Conservation (phyloP, 176 grass and related monocot genomes). For the Tillandsia fasciculata region DNA sequence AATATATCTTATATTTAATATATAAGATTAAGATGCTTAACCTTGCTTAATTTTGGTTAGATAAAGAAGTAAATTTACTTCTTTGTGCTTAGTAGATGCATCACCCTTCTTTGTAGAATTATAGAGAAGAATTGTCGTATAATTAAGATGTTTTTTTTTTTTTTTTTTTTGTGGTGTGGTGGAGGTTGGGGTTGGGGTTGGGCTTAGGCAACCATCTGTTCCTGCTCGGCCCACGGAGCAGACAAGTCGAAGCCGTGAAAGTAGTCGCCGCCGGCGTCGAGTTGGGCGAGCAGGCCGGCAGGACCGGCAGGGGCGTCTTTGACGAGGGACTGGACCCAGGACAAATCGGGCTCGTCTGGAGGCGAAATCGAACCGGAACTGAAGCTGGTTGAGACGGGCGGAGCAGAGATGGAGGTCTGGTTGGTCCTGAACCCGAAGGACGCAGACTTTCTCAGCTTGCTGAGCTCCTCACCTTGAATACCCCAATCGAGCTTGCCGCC, state of each 20-base stretch:
- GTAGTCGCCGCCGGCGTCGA: too few relatives aligned
- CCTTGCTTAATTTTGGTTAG: too few relatives aligned
- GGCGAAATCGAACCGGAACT: neutral
- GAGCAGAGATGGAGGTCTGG: conserved; percentile 1
- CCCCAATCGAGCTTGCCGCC: conserved; percentile 88
- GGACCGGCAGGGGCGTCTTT: conserved; percentile 22
- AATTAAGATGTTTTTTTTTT: too few relatives aligned
- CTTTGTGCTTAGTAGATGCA: conserved; percentile 1
- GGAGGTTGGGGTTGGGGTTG: too few relatives aligned
- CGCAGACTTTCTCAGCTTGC: conserved; percentile 87
- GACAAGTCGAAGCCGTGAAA: neutral
- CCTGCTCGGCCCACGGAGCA: conserved; percentile 39
- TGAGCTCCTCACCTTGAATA: conserved; percentile 86
- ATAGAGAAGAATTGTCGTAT: too few relatives aligned
- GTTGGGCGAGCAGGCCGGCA: neutral
- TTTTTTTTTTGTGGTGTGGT: too few relatives aligned
- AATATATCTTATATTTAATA: too few relatives aligned
- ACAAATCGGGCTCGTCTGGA: conserved; percentile 41
- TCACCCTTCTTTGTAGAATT: conserved; percentile 1
- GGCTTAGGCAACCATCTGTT: conserved; percentile 57
- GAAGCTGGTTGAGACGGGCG: neutral
- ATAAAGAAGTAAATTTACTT: neutral
- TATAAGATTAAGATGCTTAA: too few relatives aligned
- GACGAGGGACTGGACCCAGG: conserved; percentile 66
- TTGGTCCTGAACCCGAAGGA: conserved; percentile 58